Conservation (phyloP, 306 rosid species). For the Cucurbita argyrosperma region DNA sequence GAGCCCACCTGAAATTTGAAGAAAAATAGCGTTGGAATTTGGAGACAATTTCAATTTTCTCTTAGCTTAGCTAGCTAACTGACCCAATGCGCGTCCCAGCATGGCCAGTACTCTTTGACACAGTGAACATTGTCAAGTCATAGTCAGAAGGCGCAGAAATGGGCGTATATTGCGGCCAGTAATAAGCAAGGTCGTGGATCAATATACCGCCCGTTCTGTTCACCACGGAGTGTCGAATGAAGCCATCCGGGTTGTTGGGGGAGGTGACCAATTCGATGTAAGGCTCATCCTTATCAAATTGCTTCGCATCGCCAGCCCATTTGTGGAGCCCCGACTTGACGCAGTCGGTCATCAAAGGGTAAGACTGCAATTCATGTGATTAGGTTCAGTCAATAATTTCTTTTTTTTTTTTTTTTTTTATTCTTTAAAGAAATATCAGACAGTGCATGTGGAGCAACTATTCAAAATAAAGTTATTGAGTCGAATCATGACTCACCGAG, state of each 20-base stretch:
- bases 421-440: neutral
- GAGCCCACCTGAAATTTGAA: conserved; percentile 59
- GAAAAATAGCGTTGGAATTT: neutral
- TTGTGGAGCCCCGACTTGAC: conserved; percentile 75
- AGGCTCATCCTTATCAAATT: conserved; percentile 31
- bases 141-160: conserved; percentile 43
- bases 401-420: no score
- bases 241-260: conserved; percentile 95
- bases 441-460: neutral
- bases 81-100: conserved; percentile 91
- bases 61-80: neutral
- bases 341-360: conserved; percentile 54
- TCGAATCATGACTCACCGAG: conserved; percentile 37
- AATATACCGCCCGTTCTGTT: conserved; percentile 40
- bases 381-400: neutral
- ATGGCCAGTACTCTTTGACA: conserved; percentile 79
- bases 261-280: conserved; percentile 80
- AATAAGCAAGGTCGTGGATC: conserved; percentile 77
- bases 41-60: no score
- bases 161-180: conserved; percentile 95
- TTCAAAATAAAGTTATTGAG: neutral
- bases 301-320: conserved; percentile 74
- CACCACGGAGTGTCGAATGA: conserved; percentile 31
- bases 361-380: conserved; percentile 36
- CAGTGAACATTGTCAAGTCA: conserved; percentile 59